Evolutionary conservation across 345 rosid species (phyloP).

Genomic region (Rhodamnia argentea): DNA sequence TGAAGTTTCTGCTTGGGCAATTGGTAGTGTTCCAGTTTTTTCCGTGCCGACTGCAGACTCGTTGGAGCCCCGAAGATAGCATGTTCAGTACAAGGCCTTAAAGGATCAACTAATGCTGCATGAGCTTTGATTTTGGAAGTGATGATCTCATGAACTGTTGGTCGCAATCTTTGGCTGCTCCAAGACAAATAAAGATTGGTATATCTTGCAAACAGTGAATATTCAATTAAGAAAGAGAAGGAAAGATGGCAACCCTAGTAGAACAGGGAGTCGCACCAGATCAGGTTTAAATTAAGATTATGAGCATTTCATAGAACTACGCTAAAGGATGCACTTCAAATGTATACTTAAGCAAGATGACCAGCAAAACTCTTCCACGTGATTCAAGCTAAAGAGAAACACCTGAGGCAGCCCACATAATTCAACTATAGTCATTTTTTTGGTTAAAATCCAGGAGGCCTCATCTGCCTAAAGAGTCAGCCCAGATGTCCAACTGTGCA

Average conservation of each 20-base stretch:
- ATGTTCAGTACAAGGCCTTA: conserved; percentile 47
- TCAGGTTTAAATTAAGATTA: neutral
- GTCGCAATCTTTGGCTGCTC: conserved; percentile 86
- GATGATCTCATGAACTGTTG: conserved; percentile 90
- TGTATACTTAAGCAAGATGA: neutral
- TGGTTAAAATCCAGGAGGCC: neutral
- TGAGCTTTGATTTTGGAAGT: conserved; percentile 79
- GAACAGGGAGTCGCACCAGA: neutral
- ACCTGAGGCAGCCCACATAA: neutral
- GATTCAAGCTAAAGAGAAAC: neutral
- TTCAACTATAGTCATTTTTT: neutral
- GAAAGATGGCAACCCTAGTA: neutral
- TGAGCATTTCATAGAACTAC: neutral
- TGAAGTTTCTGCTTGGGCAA: conserved; percentile 65
- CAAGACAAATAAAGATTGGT: conserved; percentile 10
- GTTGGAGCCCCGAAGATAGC: conserved; percentile 28
- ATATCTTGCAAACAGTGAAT: neutral
- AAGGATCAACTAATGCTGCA: conserved; percentile 45
- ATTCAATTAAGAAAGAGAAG: neutral
- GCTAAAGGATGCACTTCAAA: neutral
- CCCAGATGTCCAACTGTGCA: neutral
- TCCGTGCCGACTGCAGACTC: conserved; percentile 46
- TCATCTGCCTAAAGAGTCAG: neutral
- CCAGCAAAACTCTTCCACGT: neutral
- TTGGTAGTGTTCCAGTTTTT: conserved; percentile 58